Evolutionary conservation across 2,329 filamentous ascomycete genomes (phyloP).

Genomic region (Stachybotrys chartarum): DNA sequence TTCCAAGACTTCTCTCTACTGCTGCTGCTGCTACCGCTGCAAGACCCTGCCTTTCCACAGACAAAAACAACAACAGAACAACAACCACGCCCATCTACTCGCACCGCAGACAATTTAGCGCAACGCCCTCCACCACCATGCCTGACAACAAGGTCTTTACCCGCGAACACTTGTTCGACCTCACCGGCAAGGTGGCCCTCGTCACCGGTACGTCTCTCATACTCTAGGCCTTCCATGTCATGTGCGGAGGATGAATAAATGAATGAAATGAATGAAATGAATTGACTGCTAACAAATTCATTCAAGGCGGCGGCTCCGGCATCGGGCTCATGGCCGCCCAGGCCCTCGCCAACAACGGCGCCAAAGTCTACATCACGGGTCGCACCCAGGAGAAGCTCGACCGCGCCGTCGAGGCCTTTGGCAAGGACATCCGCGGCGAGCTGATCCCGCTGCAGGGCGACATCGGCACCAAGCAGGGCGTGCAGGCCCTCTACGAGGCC

Average conservation of each 20-base stretch:
- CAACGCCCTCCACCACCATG: conserved; percentile 5
- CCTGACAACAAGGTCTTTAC: conserved; percentile 21
- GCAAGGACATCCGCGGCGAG: conserved; percentile 43
- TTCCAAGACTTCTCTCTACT: not conserved
- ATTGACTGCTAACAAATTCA: not conserved
- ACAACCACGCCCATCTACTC: not conserved
- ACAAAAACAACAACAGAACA: not conserved
- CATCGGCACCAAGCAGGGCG: conserved; percentile 54
- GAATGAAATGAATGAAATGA: not conserved
- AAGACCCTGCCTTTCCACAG: not conserved
- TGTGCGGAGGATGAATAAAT: not conserved
- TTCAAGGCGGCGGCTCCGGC: conserved; percentile 46
- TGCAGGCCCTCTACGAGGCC: conserved; percentile 50
- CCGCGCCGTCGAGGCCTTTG: conserved; percentile 49
- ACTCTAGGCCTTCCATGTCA: not conserved
- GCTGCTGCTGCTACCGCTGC: no score
- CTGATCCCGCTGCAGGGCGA: conserved; percentile 56
- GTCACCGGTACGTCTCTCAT: conserved; percentile 29
- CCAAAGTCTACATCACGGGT: conserved; percentile 64
- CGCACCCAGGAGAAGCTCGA: conserved; percentile 57
- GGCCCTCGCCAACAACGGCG: conserved; percentile 59
- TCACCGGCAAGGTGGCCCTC: conserved; percentile 35
- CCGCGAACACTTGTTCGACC: conserved; percentile 31
- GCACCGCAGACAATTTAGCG: not conserved
- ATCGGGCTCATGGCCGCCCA: conserved; percentile 65